phyloP scores from a whole-genome alignment of 2,329 filamentous ascomycete species.

The Rachicladosporium sp. region DNA sequence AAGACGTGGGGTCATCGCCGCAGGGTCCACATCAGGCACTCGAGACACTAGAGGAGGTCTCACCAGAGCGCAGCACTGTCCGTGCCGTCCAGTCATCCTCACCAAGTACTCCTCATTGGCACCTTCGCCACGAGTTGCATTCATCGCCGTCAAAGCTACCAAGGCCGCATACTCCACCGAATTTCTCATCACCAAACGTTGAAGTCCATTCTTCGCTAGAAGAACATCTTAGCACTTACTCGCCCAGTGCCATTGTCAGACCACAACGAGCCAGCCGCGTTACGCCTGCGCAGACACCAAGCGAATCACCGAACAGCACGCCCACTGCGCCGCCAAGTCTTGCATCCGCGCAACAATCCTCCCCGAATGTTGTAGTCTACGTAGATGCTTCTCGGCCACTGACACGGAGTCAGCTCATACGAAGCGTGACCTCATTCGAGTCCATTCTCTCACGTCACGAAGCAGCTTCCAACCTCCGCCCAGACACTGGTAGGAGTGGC shows the following conservation, averaged over 20 bases:
- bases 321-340: neutral
- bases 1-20: constrained; percentile 4
- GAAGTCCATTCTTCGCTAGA: no score
- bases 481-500: constrained; percentile 11
- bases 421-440: constrained; percentile 16
- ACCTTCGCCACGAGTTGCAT: no score
- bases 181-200: no score
- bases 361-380: constrained; percentile 20
- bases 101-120: no score
- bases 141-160: no score
- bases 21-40: constrained; percentile 13
- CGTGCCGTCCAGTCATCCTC: no score
- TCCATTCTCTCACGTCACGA: constrained; percentile 21
- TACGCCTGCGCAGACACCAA: neutral
- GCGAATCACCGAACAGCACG: neutral
- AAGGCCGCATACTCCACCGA: no score
- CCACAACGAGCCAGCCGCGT: no score
- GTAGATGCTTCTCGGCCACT: constrained; percentile 6
- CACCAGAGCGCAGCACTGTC: constrained; percentile 11
- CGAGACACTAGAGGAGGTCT: constrained; percentile 18
- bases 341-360: constrained; percentile 7
- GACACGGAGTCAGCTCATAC: constrained; percentile 9
- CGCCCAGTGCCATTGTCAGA: no score
- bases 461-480: constrained; percentile 9
- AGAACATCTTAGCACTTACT: no score